Percentiles rank a stretch among this genome's conserved stretches.
These are phyloP conservation scores for Globisporangium cystogenes DNA, from an alignment of 352 stramenopile genomes.

Conservation along the genomic window DNA sequence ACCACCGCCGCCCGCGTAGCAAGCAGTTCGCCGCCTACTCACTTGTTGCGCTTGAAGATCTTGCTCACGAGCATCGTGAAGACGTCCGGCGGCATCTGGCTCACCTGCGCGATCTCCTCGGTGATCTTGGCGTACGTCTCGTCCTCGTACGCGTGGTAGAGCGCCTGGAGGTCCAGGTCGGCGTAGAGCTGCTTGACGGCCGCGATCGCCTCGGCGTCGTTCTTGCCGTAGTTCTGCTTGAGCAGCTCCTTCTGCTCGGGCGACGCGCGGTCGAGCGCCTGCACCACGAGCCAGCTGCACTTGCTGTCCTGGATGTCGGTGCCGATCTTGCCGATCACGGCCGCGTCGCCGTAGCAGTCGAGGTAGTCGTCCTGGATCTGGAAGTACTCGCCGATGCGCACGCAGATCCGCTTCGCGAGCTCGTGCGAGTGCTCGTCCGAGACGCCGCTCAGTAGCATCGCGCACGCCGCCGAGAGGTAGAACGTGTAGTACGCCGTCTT, in stretches of 20 bases:
- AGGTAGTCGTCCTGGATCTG: conserved; percentile 99
- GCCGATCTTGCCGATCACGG: conserved; percentile 92
- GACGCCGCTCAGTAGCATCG: conserved; percentile 88
- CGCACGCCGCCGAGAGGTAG: conserved; percentile 94
- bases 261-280: conserved; percentile 84
- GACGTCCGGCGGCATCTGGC: conserved; percentile 85
- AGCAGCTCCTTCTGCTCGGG: conserved; percentile 73
- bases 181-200: conserved; percentile 94
- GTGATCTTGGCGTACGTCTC: conserved; percentile 85
- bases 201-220: conserved; percentile 70
- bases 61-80: conserved; percentile 94
- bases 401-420: conserved; percentile 91
- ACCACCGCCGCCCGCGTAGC: no score
- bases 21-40: conserved; percentile 13
- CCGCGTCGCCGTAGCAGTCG: conserved; percentile 95
- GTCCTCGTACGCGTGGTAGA: conserved; percentile 94
- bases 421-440: conserved; percentile 67
- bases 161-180: conserved; percentile 82
- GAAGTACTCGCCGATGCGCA: conserved; percentile 98
- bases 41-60: conserved; percentile 97
- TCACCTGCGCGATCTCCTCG: conserved; percentile 73
- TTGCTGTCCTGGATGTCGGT: conserved; percentile 99
- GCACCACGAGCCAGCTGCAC: conserved; percentile 97
- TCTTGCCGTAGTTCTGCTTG: conserved; percentile 92
- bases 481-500: conserved; percentile 99